Evolutionary conservation across 2,329 filamentous ascomycete species (phyloP).

Genomic region (Aspergillus brunneoviolaceus): DNA sequence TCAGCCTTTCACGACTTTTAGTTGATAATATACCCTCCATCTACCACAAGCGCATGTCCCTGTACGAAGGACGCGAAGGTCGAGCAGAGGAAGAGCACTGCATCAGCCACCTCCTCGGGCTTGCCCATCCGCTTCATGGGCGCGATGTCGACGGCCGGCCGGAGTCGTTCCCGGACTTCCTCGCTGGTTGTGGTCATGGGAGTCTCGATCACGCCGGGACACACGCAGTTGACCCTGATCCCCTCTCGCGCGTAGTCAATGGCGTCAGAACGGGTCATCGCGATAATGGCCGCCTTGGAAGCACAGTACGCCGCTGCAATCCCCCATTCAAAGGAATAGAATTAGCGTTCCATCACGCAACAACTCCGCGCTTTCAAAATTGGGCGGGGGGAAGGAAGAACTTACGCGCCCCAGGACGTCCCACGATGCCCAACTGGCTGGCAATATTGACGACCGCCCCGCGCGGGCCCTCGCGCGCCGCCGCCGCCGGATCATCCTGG

Average conservation of each 20-base stretch:
- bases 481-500: conserved; percentile 29
- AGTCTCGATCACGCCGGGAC: conserved; percentile 49
- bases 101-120: conserved; percentile 52
- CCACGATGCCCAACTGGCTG: conserved; percentile 54
- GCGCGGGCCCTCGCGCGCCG: conserved; percentile 37
- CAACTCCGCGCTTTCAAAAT: not conserved
- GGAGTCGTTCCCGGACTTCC: conserved; percentile 43
- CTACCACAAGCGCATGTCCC: conserved; percentile 54
- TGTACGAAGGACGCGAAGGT: conserved; percentile 53
- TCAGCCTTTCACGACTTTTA: conserved; percentile 9
- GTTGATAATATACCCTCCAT: conserved; percentile 53
- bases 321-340: not conserved
- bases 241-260: conserved; percentile 53
- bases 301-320: conserved; percentile 55
- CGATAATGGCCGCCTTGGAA: conserved; percentile 59
- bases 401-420: conserved; percentile 47
- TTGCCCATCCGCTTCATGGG: conserved; percentile 55
- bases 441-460: conserved; percentile 55
- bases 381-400: conserved; percentile 6
- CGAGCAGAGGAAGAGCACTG: conserved; percentile 52
- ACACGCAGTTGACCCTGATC: conserved; percentile 37
- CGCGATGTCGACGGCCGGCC: conserved; percentile 47
- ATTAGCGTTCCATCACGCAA: too few species aligned
- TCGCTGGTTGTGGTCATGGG: conserved; percentile 46
- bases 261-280: conserved; percentile 57